phyloP scores from a whole-genome alignment of 75 land plant species.

The Picea sitchensis region DNA sequence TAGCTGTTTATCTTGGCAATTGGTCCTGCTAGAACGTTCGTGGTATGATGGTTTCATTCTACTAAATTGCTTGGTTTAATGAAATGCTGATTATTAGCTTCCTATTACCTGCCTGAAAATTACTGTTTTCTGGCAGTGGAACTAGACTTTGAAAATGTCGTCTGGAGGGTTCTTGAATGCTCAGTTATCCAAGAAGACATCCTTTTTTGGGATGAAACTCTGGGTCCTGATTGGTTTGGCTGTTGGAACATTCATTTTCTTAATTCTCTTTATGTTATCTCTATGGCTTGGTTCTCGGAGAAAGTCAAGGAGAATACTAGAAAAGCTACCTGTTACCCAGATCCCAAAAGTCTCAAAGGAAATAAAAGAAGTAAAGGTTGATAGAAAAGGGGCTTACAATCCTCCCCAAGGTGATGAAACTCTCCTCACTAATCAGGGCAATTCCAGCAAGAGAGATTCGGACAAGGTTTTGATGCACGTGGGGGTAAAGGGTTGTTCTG shows the following conservation, averaged over 20 bases:
- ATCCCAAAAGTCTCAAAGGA: conserved; percentile 43
- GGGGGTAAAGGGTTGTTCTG: conserved; percentile 26
- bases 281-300: conserved; percentile 45
- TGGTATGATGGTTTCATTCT: no score
- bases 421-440: conserved; percentile 54
- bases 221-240: conserved; percentile 67
- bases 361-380: conserved; percentile 53
- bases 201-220: conserved; percentile 55
- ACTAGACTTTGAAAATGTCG: no score
- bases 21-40: no score
- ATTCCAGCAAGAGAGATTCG: conserved; percentile 48
- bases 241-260: conserved; percentile 41
- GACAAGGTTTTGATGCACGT: conserved; percentile 46
- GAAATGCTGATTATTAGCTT: no score
- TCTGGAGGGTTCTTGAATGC: conserved; percentile 19
- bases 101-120: no score
- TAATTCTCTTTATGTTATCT: conserved; percentile 42
- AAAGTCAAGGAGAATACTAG: conserved; percentile 27
- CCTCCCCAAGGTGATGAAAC: conserved; percentile 40
- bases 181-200: conserved; percentile 46
- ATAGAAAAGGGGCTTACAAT: conserved; percentile 29
- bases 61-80: no score
- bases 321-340: conserved; percentile 25
- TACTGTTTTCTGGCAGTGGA: no score
- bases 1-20: no score